Evolutionary conservation across 192 early-diverging fungal species (phyloP), one percentile per base, ranked within the genome.

Genomic region (Backusella tuberculispora): DNA sequence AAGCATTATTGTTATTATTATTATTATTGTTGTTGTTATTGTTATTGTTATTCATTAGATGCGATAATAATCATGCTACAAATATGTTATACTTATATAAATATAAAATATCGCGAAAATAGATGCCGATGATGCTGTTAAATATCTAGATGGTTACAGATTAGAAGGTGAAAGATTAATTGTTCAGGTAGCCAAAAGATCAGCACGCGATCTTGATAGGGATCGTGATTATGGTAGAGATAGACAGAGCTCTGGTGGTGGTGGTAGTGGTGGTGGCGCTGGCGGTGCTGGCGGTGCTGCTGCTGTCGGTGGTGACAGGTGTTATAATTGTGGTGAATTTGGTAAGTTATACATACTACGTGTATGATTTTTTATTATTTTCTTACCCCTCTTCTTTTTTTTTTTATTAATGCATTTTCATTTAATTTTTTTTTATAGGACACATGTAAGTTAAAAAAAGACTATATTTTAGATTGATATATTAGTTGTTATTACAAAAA

Each of bases 311-410:
- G 37, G 48, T 64, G 79, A 80, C 24, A 63, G 75, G 15, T 80
- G 79, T 50, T 80, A 80, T 56, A 80, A 80, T 67, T 80, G 79
- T 68, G 79, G 79, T 10, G 70, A 80, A 43, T 60, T 60, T 26
- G 79, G 79, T 69, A 66, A 76, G 63, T 34, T 34, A 34, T 34
- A 34, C 29, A 34, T 34, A 34, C 2, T 34, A 34, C 29, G 29
- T 34, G 29, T 34, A 34, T 1, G 29, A 34, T 63, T 60, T 37
- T 15, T 24, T 45, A 19, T 41, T 24, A 0, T 12, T 42, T 10
- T 43, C 5, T 65, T 13, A 3, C 21, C 17, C 9, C 38, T 24
- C 13, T 17, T 40, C 29, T 5, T 17, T 17, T 37, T 45, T 41
- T 42, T 0, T 45, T 9, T 47, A 13, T 46, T 34, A 40, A 12